Conservation (phyloP, 805 yeast species). For the Schizosaccharomyces cryophilus region DNA sequence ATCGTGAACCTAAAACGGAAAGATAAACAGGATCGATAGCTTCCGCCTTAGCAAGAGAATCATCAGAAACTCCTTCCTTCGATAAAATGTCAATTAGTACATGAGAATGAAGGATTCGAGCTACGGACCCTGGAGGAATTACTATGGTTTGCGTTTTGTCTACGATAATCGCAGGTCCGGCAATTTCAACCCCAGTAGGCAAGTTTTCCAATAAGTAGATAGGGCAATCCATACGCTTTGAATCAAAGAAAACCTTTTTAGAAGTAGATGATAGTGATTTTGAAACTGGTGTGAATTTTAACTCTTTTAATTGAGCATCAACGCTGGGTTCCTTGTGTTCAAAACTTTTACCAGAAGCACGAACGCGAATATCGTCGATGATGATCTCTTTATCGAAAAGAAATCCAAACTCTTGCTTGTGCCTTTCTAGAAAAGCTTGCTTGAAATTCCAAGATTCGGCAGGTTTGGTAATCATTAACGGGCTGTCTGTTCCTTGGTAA, state of each 20-base stretch:
- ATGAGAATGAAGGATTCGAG: constrained; percentile 30
- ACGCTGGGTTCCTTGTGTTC: constrained; percentile 16
- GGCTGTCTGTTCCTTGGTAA: constrained; percentile 76
- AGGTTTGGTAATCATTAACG: constrained; percentile 34
- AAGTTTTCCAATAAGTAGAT: constrained; percentile 33
- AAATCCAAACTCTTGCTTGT: constrained; percentile 53
- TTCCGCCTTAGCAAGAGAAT: constrained; percentile 10
- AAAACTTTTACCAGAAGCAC: constrained; percentile 42
- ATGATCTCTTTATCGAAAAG: constrained; percentile 26
- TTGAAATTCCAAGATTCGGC: constrained; percentile 16
- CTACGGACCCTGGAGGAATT: constrained; percentile 35
- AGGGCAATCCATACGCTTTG: constrained; percentile 25
- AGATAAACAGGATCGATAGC: constrained; percentile 42
- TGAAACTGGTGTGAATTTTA: constrained; percentile 1
- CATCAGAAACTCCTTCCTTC: neutral
- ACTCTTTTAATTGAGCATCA: constrained; percentile 4
- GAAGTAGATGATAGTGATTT: constrained; percentile 12
- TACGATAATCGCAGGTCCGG: constrained; percentile 55
- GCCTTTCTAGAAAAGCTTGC: constrained; percentile 27
- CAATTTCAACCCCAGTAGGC: constrained; percentile 25
- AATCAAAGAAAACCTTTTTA: constrained; percentile 33
- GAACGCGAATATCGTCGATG: constrained; percentile 49
- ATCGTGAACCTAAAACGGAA: constrained; percentile 59
- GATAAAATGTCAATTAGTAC: constrained; percentile 22
- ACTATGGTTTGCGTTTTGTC: constrained; percentile 66